Evolutionary conservation across 2,329 filamentous ascomycete species (phyloP).

Genomic region (Clarireedia hainanense): DNA sequence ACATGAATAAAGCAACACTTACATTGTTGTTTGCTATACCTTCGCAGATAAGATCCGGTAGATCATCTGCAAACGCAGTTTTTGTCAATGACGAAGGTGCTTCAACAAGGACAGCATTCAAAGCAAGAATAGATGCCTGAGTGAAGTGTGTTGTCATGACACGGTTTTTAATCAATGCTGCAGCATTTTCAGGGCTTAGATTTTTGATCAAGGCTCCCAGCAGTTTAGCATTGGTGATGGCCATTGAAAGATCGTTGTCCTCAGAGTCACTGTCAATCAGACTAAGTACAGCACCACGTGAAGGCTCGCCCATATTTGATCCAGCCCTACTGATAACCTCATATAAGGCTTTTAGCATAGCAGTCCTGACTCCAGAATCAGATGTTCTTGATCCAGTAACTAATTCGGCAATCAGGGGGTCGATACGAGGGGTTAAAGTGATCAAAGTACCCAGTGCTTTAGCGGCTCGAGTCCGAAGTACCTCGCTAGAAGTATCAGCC

Average conservation of each 20-base stretch:
- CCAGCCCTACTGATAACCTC: constrained; percentile 95
- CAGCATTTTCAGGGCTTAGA: constrained; percentile 63
- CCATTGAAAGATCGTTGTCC: constrained; percentile 68
- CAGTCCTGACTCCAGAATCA: constrained; percentile 80
- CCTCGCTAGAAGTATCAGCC: constrained; percentile 85
- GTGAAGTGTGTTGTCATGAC: constrained; percentile 72
- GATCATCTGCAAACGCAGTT: constrained; percentile 60
- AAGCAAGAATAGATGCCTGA: constrained; percentile 70
- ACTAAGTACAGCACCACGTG: constrained; percentile 74
- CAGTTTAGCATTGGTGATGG: constrained; percentile 83
- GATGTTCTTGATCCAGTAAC: constrained; percentile 91
- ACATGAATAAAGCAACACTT: constrained; percentile 33
- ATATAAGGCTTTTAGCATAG: constrained; percentile 94
- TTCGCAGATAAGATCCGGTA: constrained; percentile 68
- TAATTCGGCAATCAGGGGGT: constrained; percentile 85
- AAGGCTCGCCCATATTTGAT: constrained; percentile 86
- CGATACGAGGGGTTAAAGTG: constrained; percentile 88
- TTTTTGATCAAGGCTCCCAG: constrained; percentile 86
- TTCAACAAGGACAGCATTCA: constrained; percentile 85
- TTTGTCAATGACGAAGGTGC: constrained; percentile 63
- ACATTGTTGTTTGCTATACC: constrained; percentile 73
- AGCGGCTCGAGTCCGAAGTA: constrained; percentile 78
- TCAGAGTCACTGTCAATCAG: constrained; percentile 82
- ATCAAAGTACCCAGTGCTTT: constrained; percentile 93
- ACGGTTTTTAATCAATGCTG: constrained; percentile 54